Evolutionary conservation across 768 basidiomycete species (phyloP).

Genomic region (Amanita inopinata): DNA sequence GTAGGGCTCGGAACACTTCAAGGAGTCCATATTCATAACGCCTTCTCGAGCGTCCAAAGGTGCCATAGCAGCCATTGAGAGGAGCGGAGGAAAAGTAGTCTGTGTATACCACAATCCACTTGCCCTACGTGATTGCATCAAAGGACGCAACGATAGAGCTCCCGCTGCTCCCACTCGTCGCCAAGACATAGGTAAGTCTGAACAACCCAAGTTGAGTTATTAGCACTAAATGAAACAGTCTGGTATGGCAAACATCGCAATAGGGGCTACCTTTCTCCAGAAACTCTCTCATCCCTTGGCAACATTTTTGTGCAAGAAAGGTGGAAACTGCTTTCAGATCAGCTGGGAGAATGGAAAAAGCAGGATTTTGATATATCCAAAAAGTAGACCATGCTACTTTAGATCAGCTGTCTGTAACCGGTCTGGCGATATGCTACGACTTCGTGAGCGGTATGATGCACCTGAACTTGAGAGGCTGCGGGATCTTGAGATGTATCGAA

Average conservation of each 20-base stretch:
- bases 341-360: constrained; percentile 48
- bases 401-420: constrained; percentile 33
- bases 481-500: constrained; percentile 52
- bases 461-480: constrained; percentile 53
- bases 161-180: constrained; percentile 80
- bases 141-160: constrained; percentile 58
- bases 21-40: constrained; percentile 65
- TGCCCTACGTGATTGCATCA: constrained; percentile 70
- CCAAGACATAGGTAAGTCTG: constrained; percentile 66
- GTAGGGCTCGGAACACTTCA: constrained; percentile 60
- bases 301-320: constrained; percentile 52
- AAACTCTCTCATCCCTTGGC: constrained; percentile 42
- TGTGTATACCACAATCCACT: constrained; percentile 90
- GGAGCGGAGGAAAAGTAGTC: constrained; percentile 70
- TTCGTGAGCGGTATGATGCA: constrained; percentile 43
- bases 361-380: constrained; percentile 32
- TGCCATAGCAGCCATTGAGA: constrained; percentile 80
- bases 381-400: constrained; percentile 23
- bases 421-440: constrained; percentile 49
- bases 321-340: constrained; percentile 54
- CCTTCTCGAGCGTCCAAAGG: constrained; percentile 80
- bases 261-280: constrained; percentile 63
- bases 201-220: constrained; percentile 1
- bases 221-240: constrained; percentile 28
- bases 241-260: constrained; percentile 73